Conservation (phyloP, 768 basidiomycete species). For the Sarcodon aspratus region DNA sequence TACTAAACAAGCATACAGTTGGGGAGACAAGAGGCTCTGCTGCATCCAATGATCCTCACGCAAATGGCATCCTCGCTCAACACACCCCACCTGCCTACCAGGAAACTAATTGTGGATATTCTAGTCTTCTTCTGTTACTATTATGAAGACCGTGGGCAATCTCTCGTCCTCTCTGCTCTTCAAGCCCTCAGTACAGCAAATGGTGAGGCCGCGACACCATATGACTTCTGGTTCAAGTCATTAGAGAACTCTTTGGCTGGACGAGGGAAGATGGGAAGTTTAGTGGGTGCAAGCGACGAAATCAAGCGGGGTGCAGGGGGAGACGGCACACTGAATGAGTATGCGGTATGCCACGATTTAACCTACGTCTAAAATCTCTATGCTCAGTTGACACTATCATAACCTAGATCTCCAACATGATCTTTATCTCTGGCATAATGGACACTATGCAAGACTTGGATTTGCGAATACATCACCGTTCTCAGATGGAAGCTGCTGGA, state of each 20-base stretch:
- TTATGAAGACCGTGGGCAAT: slow-evolving; percentile 46
- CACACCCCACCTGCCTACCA: slow-evolving; percentile 66
- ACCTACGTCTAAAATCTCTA: slow-evolving; percentile 2
- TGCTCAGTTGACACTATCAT: background rate
- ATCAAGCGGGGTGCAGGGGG: slow-evolving; percentile 55
- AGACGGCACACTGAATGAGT: slow-evolving; percentile 68
- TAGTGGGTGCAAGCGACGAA: slow-evolving; percentile 92
- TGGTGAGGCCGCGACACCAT: slow-evolving; percentile 42
- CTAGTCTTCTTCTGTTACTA: slow-evolving; percentile 63
- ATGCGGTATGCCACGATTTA: slow-evolving; percentile 47
- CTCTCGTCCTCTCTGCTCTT: slow-evolving; percentile 64
- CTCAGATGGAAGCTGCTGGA: slow-evolving; percentile 85
- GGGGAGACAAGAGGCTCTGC: slow-evolving; percentile 63
- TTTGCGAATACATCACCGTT: slow-evolving; percentile 74
- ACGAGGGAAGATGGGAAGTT: slow-evolving; percentile 87
- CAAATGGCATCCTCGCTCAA: slow-evolving; percentile 78
- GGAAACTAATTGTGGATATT: slow-evolving; percentile 71
- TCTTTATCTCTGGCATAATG: slow-evolving; percentile 63
- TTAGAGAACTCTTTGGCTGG: slow-evolving; percentile 69
- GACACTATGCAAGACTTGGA: slow-evolving; percentile 64
- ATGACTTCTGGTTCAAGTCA: slow-evolving; percentile 85
- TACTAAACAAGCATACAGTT: slow-evolving; percentile 26
- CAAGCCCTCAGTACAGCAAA: slow-evolving; percentile 64
- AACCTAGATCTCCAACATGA: slow-evolving; percentile 52
- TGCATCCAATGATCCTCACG: slow-evolving; percentile 60